Evolutionary conservation across 1,139 yeast genomes (phyloP), one percentile per base, ranked within the genome.

Genomic region (Diutina scorzettiae): DNA sequence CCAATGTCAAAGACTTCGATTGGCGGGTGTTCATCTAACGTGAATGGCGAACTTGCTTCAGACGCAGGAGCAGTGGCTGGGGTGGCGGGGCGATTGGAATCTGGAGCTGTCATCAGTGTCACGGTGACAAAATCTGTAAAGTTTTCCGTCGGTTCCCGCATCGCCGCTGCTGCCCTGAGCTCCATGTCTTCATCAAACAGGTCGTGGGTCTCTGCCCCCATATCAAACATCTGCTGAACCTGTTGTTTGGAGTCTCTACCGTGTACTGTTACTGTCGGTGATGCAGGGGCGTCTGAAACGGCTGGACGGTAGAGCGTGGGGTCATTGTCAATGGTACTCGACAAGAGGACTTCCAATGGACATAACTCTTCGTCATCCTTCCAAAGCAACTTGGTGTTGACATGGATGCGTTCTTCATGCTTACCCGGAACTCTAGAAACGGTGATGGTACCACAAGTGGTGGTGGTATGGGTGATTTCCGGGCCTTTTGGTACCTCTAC

Each of bases 221-320:
- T 78, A 52, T 81, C 85, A 54, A 85, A 84, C 83, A 87, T 82
- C 19, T 73, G 72, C 46, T 32, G 37, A 11, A 32, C 24, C 20
- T 5, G 25, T 17, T 32, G 37, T 5, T 20, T 20, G 8, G 37
- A 32, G 20, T 18, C 37, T 5, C 21, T 24, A 20, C 96, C 81
- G 55, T 72, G 80, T 55, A 81, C 62, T 0, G 96, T 86, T 51
- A 83, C 71, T 0, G 96, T 86, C 1, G 95, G 95, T 0, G 86
- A 78, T 21, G 24, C 11, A 63, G 60, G 4, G 74, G 69, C 19
- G 59, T 49, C 19, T 52, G 46, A 2, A 46, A 31, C 2, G 50
- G 49, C 29, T 54, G 58, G 40, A 31, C 47, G 23, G 47, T 47
- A 18, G 47, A 46, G 20, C 55, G 59, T 43, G 59, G 66, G 41